These are phyloP conservation scores for Iris pallida DNA, from an alignment of 116 monocot genomes.

Conservation along the genomic window DNA sequence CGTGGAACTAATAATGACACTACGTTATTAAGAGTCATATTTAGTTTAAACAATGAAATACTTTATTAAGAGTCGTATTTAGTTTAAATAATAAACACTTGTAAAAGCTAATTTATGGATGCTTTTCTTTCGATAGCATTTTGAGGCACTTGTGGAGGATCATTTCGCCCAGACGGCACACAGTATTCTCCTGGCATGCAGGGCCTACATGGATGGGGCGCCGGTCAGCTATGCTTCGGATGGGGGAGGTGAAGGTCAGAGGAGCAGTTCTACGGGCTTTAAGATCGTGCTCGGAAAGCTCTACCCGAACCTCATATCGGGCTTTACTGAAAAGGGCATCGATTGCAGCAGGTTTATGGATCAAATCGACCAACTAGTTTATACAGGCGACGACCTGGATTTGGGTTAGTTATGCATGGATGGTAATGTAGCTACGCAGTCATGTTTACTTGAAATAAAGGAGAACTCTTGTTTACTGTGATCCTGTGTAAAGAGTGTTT, in stretches of 20 bases:
- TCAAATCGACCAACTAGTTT: not conserved
- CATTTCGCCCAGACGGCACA: conserved; percentile 12
- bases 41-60: no score
- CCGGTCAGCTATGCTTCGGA: conserved; percentile 4
- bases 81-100: no score
- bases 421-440: no score
- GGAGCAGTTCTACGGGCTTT: conserved; percentile 9
- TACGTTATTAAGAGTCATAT: no score
- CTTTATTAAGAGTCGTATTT: no score
- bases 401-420: no score
- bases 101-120: no score
- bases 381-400: no score
- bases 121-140: conserved; percentile 11
- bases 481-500: no score
- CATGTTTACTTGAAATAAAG: no score
- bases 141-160: conserved; percentile 18
- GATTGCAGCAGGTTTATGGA: conserved; percentile 13
- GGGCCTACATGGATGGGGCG: conserved; percentile 24
- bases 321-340: conserved; percentile 11
- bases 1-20: no score
- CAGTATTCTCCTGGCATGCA: conserved; percentile 18
- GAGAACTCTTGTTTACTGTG: no score
- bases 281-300: conserved; percentile 22
- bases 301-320: conserved; percentile 9
- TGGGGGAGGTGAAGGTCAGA: not conserved